Percentiles rank a stretch among this genome's conserved stretches.
Conservation (phyloP, 106 monocot species). For the Dendrobium chrysotoxum region DNA sequence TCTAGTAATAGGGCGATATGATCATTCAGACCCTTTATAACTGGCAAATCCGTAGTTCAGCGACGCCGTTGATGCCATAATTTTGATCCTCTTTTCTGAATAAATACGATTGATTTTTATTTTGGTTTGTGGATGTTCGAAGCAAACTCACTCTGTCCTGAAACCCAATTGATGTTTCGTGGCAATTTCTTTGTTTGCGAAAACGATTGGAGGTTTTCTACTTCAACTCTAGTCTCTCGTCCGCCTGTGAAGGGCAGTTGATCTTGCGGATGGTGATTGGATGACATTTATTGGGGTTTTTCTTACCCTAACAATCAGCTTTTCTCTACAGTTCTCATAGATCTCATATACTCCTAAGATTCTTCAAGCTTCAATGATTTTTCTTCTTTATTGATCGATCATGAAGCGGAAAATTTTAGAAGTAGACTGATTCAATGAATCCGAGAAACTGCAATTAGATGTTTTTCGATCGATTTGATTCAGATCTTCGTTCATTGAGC, state of each 20-base stretch:
- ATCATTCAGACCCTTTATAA: background rate
- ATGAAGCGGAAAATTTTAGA: too few relatives aligned
- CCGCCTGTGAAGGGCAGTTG: background rate
- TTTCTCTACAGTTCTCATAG: too few relatives aligned
- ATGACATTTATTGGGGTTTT: background rate
- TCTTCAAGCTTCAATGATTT: too few relatives aligned
- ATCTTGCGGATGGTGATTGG: background rate
- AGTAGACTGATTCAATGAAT: too few relatives aligned
- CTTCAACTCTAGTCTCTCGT: background rate
- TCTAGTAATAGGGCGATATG: background rate
- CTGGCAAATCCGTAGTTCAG: background rate
- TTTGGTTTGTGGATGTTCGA: background rate
- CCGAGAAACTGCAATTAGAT: too few relatives aligned
- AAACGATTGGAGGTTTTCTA: background rate
- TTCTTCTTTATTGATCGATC: too few relatives aligned
- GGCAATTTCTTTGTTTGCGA: constrained; percentile 4
- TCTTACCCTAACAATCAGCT: too few relatives aligned
- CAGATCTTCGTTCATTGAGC: too few relatives aligned
- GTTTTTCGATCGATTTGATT: too few relatives aligned
- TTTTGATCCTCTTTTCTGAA: background rate
- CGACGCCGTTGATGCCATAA: background rate
- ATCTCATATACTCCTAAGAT: too few relatives aligned
- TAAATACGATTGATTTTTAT: background rate
- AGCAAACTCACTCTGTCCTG: constrained; percentile 1
- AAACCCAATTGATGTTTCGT: background rate